These are phyloP conservation scores for Blepharisma stoltei DNA, from an alignment of 73 alveolate genomes.

Conservation along the genomic window DNA sequence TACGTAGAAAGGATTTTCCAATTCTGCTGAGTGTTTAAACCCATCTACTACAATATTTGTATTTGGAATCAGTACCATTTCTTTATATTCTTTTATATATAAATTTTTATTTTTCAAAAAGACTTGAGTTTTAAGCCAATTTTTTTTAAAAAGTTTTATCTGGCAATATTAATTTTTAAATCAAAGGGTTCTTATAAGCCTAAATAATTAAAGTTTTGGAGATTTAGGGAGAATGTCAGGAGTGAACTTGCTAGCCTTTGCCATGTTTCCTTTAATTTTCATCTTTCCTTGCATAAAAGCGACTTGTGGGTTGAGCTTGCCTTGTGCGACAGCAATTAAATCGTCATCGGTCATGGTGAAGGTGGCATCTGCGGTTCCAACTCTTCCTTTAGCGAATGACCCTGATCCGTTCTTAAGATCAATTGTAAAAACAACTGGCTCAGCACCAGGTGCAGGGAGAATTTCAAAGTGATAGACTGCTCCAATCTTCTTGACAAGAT, in stretches of 20 bases:
- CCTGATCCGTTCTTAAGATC: constrained; percentile 71
- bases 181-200: too few relatives aligned
- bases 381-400: constrained; percentile 51
- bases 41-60: constrained; percentile 2
- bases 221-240: constrained; percentile 69
- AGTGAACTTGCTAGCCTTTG: constrained; percentile 73
- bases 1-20: constrained; percentile 32
- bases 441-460: constrained; percentile 49
- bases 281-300: constrained; percentile 78
- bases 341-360: constrained; percentile 70
- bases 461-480: constrained; percentile 76
- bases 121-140: too few relatives aligned
- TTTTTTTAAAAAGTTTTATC: too few relatives aligned
- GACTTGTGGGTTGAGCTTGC: constrained; percentile 65
- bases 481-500: constrained; percentile 57
- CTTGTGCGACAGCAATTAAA: constrained; percentile 49
- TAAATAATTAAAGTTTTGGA: constrained; percentile 32
- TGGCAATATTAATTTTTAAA: too few relatives aligned
- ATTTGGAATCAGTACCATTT: background rate
- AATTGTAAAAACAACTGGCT: constrained; percentile 56
- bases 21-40: background rate
- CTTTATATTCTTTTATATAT: too few relatives aligned
- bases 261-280: constrained; percentile 79
- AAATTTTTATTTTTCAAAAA: too few relatives aligned
- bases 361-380: constrained; percentile 64